Conservation (phyloP, 164 flowering plant species). For the Chloranthus sessilifolius region DNA sequence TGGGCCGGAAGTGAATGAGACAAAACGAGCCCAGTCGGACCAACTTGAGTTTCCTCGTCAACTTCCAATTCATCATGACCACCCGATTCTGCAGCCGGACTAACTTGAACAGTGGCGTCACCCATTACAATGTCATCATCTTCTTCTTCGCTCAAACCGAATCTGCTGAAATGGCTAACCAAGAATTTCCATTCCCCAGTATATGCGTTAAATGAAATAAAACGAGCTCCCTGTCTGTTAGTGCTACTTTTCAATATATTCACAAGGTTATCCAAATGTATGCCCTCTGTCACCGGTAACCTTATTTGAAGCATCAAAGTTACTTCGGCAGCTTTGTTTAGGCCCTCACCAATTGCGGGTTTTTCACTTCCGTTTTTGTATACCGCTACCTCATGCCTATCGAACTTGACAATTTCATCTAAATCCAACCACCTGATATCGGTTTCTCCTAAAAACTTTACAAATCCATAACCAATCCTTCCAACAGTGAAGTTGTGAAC, state of each 20-base stretch:
- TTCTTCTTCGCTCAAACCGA: constrained; percentile 83
- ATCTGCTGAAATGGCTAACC: constrained; percentile 91
- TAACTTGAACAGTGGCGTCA: constrained; percentile 35
- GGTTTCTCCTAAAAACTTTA: constrained; percentile 72
- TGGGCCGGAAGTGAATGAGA: constrained; percentile 94
- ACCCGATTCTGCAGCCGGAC: constrained; percentile 30
- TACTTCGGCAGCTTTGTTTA: constrained; percentile 89
- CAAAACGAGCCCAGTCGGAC: constrained; percentile 34
- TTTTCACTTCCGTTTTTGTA: constrained; percentile 70
- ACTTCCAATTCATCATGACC: constrained; percentile 33
- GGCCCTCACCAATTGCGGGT: constrained; percentile 80
- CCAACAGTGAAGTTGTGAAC: constrained; percentile 76
- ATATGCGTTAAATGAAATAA: constrained; percentile 56
- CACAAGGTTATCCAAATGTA: constrained; percentile 17
- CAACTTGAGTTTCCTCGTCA: constrained; percentile 36
- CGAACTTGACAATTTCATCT: constrained; percentile 62
- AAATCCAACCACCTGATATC: constrained; percentile 79
- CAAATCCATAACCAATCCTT: constrained; percentile 72
- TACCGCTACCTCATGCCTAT: constrained; percentile 64
- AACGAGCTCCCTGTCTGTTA: constrained; percentile 73
- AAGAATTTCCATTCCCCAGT: constrained; percentile 78
- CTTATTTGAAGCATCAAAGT: constrained; percentile 46
- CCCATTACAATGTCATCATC: constrained; percentile 78
- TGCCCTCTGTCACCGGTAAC: constrained; percentile 11
- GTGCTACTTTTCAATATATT: constrained; percentile 39